Percentiles rank a stretch among this genome's conserved stretches.
Conservation (phyloP, 2,329 filamentous ascomycete species). For the Sclerotiophoma versabilis region DNA sequence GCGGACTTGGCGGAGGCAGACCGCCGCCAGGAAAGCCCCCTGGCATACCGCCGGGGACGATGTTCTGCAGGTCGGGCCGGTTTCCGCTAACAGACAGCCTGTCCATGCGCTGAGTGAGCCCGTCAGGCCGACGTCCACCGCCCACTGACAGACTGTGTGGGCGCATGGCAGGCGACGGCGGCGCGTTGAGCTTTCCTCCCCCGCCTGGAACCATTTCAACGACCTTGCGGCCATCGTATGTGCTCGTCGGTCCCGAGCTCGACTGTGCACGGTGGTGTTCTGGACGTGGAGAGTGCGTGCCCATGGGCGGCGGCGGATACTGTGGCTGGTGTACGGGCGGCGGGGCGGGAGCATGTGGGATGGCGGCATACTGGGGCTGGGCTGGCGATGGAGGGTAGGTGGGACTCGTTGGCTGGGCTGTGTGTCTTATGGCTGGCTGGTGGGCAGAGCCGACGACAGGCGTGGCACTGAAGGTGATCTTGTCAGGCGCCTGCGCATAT, state of each 20-base stretch:
- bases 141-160: slow-evolving; percentile 37
- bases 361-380: slow-evolving; percentile 33
- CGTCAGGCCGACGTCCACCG: slow-evolving; percentile 39
- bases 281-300: slow-evolving; percentile 33
- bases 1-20: slow-evolving; percentile 76
- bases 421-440: slow-evolving; percentile 34
- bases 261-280: slow-evolving; percentile 35
- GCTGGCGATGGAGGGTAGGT: slow-evolving; percentile 24
- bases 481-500: slow-evolving; percentile 52
- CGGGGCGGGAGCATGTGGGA: slow-evolving; percentile 31
- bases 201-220: slow-evolving; percentile 54
- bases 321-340: slow-evolving; percentile 25
- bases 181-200: slow-evolving; percentile 30
- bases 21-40: slow-evolving; percentile 32
- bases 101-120: slow-evolving; percentile 53
- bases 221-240: slow-evolving; percentile 44
- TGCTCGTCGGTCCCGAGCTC: slow-evolving; percentile 24
- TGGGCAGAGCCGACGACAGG: slow-evolving; percentile 32
- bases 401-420: slow-evolving; percentile 31
- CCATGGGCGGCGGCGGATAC: slow-evolving; percentile 45
- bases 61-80: slow-evolving; percentile 32
- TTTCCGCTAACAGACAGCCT: slow-evolving; percentile 57
- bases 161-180: slow-evolving; percentile 42
- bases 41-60: slow-evolving; percentile 43
- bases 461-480: slow-evolving; percentile 54